Base-by-base conservation (phyloP, 2,329 filamentous ascomycete species). In the Alternaria ethzedia region DNA sequence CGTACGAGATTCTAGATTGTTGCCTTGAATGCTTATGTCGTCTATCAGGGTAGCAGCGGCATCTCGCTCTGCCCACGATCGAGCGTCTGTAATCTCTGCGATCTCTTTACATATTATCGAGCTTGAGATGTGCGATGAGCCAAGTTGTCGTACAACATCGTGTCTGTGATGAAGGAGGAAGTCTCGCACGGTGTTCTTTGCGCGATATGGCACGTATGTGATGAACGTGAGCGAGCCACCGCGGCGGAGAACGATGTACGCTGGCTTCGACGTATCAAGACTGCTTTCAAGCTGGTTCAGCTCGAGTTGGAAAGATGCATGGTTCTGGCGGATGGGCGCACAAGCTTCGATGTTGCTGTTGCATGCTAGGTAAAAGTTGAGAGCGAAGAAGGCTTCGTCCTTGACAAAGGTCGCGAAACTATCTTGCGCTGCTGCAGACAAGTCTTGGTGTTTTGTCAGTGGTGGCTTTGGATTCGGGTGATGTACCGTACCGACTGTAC, bases 91-190 rank as follows among this genome's bases (percentile, higher is more conserved):
- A 7, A 76, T 67, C 52, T 76, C 74, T 3, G 63, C 72, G 8
- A 69, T 61, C 36, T 76, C 75, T 54, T 74, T 76, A 54, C 71
- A 75, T 13, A 78, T 73, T 8, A 76, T 25, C 13, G 49, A 70
- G 3, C 43, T 36, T 10, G 63, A 41, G 25, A 76, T 68, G 13
- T 70, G n/a, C 12, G 59, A 15, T 26, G 55, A 51, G 6, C 70
- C 73, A 1, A 78, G 61, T 12, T 45, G 28, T 4, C 59, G 23
- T 2, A 76, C 46, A 2, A 74, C 28, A 1, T 56, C 50, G 7
- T 62, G 44, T 21, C 73, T 56, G 8, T 68, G 17, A 2, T 66
- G 46, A 7, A 77, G 61, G 23, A 74, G 61, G 2, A 58, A 4
- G 2, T 46, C 30, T n/a, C 64, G 67, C 15, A 63, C 13, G 4